Base-by-base conservation (phyloP, 371 early-diverging fungal genomes). In the Lichtheimia ornata region DNA sequence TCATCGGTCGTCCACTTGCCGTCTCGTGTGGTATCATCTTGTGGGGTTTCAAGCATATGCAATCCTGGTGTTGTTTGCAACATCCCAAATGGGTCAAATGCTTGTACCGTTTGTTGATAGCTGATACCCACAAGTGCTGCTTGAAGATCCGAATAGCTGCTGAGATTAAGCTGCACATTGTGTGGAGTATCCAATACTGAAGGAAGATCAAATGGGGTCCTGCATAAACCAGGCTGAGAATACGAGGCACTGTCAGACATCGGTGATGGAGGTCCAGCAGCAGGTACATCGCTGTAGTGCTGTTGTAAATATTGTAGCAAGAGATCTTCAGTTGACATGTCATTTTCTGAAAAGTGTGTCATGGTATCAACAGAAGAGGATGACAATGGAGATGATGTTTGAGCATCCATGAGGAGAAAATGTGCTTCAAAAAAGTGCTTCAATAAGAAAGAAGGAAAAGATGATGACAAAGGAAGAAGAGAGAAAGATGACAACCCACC, bases 111-210 rank as follows among this genome's bases (percentile, higher is more conserved):
- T 52, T 45, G 47, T 6, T 45, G 27, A 9, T 49, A 27, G 41
- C 45, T 30, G 42, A 58, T 47, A 18, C 43, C 47, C 25, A 12
- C 14, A 4, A 58, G 53, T 7, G 58, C 41, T 15, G 50, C 20
- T 50, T 58, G 49, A 18, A 64, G 64, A 49, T 58, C 64, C 11
- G 64, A 58, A 43, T 58, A 64, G 12, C 53, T 49, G 27, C 28
- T 28, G 14, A 63, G 25, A 43, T 63, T 53, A 28, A 64, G 25
- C 20, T 53, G 53, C 6, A 58, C 20, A 14, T 14, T 44, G 42
- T 40, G 50, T 18, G 24, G 50, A 18, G 20, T 11, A 22, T 18
- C 50, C 50, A 20, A 22, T 50, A 18, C 9, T 18, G 50, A 47
- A 12, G 13, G 22, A 22, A 50, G 5, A 12, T 50, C 50, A 24